Evolutionary conservation across 2,329 filamentous ascomycete genomes (phyloP), one percentile per base, ranked within the genome.

Genomic region (Hortaea werneckii): DNA sequence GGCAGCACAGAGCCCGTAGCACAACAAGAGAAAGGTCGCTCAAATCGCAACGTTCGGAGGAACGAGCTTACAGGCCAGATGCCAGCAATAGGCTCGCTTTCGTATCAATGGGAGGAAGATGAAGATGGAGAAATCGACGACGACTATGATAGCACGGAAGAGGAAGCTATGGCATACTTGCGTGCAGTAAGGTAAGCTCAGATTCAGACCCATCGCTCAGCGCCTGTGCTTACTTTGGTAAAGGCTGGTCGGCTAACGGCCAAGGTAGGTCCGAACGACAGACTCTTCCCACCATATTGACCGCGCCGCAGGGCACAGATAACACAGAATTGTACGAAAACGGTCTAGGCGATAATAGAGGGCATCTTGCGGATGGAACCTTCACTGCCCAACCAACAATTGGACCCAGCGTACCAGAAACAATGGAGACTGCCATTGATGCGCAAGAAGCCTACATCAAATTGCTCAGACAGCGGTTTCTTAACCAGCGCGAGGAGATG

Each of bases 341-440:
- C 46, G 71, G 71, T 5, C 51, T 65, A 13, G 73, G 74, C 44
- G 77, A 83, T 56, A 68, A 72, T 20, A 67, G 76, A 45, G 84
- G 83, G 8, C 82, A 79, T 58, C 92, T 86, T 61, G 70, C 80
- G 11, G 85, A 94, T 54, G 88, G 87, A 41, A 84, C 86, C 34
- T 95, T 87, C 62, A 78, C 83, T 26, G 84, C 81, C 4, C 71
- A 75, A 2, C 74, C 78, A 0, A 67, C 72, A 9, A 54, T 61
- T 12, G 57, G 64, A 28, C 49, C 62, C 13, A 28, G 28, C 35
- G 46, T 47, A 28, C 41, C 47, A 8, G 40, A 46, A 10, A 26
- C 47, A 27, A 42, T 44, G 0, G 32, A 38, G n/a, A 41, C 20
- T 5, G 37, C 37, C 20, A 46, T 56, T 13, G 46, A 59, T 45